Evolutionary conservation across 2,329 filamentous ascomycete species (phyloP), one percentile per base, ranked within the genome.

Genomic region (Cladophialophora immunda): DNA sequence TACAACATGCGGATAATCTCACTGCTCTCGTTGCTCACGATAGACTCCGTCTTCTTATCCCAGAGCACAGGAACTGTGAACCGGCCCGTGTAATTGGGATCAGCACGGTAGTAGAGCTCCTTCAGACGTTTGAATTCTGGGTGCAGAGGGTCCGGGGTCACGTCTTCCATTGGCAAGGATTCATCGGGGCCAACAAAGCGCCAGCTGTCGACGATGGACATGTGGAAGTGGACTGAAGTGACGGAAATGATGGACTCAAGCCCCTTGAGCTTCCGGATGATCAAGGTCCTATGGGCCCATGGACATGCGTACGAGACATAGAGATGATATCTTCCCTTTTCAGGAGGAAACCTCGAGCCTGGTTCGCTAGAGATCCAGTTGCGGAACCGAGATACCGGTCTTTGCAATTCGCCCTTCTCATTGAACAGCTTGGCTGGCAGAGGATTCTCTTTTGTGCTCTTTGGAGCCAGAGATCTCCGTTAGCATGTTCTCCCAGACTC

Each of bases 261-360:
- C 0, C 83, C 82, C 71, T 87, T 86, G 58, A 86, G 75, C 5
- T 74, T 76, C 52, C 79, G 79, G 1, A 83, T 79, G 32, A 86
- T 78, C 62, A 82, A 78, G 4, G 77, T 73, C 13, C 84, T 80
- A 64, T 85, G 83, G 53, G 87, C 87, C 93, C 93, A 97, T 3
- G 94, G 94, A 79, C 93, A 97, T 6, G 94, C 94, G 79, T 97
- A 97, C 74, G 90, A 94, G 71, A 97, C 90, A 77, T 94, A 98
- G 73, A 98, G 88, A 81, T 98, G 95, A 78, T 98, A 98, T 65
- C 95, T 86, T 60, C 87, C 92, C 80, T 92, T 92, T 81, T 98
- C 94, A 0, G 92, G 86, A 7, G 92, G 91, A 73, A 93, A 97
- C 78, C 89, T 81, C 4, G 92, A 90, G 32, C 86, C 89, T 0